A percentile compares a stretch with the other conserved stretches of the same genome.
phyloP scores from a whole-genome alignment of 2,329 filamentous ascomycete species.

The Trichoderma lentiforme region DNA sequence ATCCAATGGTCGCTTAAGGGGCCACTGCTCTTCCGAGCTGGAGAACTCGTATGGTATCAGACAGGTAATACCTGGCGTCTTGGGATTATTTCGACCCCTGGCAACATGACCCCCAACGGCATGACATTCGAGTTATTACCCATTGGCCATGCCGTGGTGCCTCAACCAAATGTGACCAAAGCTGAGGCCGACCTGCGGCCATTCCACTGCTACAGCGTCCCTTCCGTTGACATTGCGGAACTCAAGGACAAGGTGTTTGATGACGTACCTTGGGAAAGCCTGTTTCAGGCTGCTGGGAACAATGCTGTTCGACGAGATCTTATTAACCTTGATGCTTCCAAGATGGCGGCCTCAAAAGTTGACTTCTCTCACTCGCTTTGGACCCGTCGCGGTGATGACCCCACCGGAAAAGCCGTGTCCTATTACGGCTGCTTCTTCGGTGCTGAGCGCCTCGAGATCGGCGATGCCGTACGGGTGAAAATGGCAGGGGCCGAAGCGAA shows the following conservation, averaged over 20 bases:
- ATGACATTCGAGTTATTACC: slow-evolving; percentile 39
- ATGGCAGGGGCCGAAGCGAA: slow-evolving; percentile 38
- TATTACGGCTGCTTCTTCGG: slow-evolving; percentile 51
- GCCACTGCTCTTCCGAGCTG: slow-evolving; percentile 42
- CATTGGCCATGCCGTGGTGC: slow-evolving; percentile 38
- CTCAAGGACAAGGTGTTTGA: slow-evolving; percentile 41
- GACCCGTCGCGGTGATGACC: slow-evolving; percentile 33
- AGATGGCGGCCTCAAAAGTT: slow-evolving; percentile 48
- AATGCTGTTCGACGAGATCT: slow-evolving; percentile 40
- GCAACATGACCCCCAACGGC: slow-evolving; percentile 33
- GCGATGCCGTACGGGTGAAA: slow-evolving; percentile 48
- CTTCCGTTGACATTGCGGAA: slow-evolving; percentile 38
- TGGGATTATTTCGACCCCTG: slow-evolving; percentile 40
- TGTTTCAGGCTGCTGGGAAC: slow-evolving; percentile 33
- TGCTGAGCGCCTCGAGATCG: slow-evolving; percentile 47
- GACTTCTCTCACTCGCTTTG: slow-evolving; percentile 51
- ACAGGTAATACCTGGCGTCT: slow-evolving; percentile 47
- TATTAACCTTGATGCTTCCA: slow-evolving; percentile 48
- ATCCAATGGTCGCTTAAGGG: slow-evolving; percentile 34
- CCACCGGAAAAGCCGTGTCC: slow-evolving; percentile 32
- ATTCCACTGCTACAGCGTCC: slow-evolving; percentile 51
- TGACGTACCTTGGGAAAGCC: slow-evolving; percentile 41
- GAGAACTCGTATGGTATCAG: slow-evolving; percentile 51
- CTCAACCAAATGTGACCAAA: slow-evolving; percentile 39
- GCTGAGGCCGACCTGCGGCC: slow-evolving; percentile 43